A percentile compares a stretch with the other conserved stretches of the same genome.
These are phyloP conservation scores for Termitomyces sp. DNA, from an alignment of 768 basidiomycete genomes.

Conservation along the genomic window DNA sequence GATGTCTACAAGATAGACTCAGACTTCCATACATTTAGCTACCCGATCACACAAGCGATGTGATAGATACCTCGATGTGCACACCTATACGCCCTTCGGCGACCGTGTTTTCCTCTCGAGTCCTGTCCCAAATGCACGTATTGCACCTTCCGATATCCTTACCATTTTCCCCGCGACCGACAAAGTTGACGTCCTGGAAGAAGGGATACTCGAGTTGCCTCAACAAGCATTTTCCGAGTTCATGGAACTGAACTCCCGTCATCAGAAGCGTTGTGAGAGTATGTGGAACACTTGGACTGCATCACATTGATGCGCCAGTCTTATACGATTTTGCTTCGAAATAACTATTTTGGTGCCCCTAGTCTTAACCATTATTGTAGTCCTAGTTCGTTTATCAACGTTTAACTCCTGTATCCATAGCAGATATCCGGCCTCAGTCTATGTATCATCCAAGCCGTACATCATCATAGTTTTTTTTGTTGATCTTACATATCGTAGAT, in stretches of 20 bases:
- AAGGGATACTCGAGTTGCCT: slow-evolving; percentile 66
- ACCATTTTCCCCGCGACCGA: slow-evolving; percentile 48
- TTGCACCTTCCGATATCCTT: slow-evolving; percentile 55
- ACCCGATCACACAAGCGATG: slow-evolving; percentile 49
- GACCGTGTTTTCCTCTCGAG: slow-evolving; percentile 64
- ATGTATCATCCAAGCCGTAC: neutral
- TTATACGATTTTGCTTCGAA: neutral
- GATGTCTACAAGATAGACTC: too few relatives aligned
- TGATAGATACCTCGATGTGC: slow-evolving; percentile 64
- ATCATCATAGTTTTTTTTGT: too few relatives aligned
- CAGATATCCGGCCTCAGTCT: neutral
- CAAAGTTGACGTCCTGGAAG: slow-evolving; percentile 21
- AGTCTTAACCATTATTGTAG: neutral
- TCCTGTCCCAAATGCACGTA: slow-evolving; percentile 58
- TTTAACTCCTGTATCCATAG: slow-evolving; percentile 12
- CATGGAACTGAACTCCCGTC: slow-evolving; percentile 46
- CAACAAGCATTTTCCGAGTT: slow-evolving; percentile 57
- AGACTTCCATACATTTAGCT: too few relatives aligned
- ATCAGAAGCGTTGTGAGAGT: slow-evolving; percentile 53
- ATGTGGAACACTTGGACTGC: slow-evolving; percentile 50
- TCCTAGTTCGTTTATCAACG: slow-evolving; percentile 10
- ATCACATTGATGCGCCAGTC: neutral
- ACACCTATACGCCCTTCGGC: slow-evolving; percentile 61
- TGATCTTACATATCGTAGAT: too few relatives aligned
- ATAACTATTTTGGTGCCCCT: neutral